Percentiles rank a stretch among this genome's conserved stretches.
These are phyloP conservation scores for Nitzschia putrida DNA, from an alignment of 108 stramenopile genomes.

Conservation along the genomic window DNA sequence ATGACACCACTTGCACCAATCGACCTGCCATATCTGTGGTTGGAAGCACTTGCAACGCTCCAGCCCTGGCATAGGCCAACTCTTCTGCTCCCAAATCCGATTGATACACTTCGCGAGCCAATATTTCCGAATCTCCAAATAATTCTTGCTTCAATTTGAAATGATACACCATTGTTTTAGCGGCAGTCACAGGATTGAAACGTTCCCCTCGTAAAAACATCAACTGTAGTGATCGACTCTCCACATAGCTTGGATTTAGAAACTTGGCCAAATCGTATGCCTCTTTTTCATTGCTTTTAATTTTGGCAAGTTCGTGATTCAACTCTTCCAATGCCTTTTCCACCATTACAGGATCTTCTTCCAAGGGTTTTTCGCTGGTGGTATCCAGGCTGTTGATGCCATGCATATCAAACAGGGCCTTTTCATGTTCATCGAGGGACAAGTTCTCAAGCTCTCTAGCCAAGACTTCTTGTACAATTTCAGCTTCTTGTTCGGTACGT, in stretches of 20 bases:
- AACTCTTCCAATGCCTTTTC: not conserved
- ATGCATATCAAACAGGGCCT: conserved; percentile 17
- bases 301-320: not conserved
- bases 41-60: conserved; percentile 1
- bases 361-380: not conserved
- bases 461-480: conserved; percentile 8
- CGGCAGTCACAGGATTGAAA: conserved; percentile 41
- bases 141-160: conserved; percentile 39
- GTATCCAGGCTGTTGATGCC: conserved; percentile 3
- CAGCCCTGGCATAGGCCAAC: not conserved
- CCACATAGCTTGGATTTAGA: conserved; percentile 36
- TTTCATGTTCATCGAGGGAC: conserved; percentile 18
- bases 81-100: conserved; percentile 6
- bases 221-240: conserved; percentile 25
- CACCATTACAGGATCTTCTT: not conserved
- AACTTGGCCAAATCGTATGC: conserved; percentile 24
- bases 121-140: conserved; percentile 31
- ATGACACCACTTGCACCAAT: not conserved
- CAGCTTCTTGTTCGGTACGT: conserved; percentile 1
- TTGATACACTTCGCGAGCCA: not conserved
- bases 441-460: conserved; percentile 8
- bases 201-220: conserved; percentile 42
- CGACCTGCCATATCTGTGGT: conserved; percentile 6
- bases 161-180: conserved; percentile 28
- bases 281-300: conserved; percentile 3